These are phyloP conservation scores for Excoecaria agallocha DNA, from an alignment of 345 rosid species.

Conservation along the genomic window DNA sequence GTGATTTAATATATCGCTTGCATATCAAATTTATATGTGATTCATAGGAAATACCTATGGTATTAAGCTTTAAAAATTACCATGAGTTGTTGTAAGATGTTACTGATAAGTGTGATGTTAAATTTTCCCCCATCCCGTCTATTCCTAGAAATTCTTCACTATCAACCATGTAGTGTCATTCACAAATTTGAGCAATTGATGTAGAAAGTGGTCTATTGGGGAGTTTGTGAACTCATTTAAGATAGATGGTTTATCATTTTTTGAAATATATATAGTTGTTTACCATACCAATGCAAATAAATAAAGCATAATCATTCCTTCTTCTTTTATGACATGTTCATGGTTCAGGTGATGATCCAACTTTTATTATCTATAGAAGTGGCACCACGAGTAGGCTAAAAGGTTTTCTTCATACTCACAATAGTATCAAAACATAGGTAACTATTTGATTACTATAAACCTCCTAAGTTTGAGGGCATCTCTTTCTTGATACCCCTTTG, in stretches of 20 bases:
- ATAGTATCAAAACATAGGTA: constrained; percentile 83
- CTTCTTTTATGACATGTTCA: constrained; percentile 18
- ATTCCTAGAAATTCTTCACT: constrained; percentile 39
- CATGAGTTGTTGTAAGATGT: constrained; percentile 58
- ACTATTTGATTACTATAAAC: not conserved
- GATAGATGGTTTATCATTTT: constrained; percentile 14
- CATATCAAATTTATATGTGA: constrained; percentile 16
- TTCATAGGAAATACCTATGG: constrained; percentile 65
- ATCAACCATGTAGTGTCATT: constrained; percentile 28
- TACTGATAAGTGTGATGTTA: constrained; percentile 63
- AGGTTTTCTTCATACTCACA: constrained; percentile 93
- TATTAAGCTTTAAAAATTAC: constrained; percentile 76
- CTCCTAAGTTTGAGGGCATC: not conserved
- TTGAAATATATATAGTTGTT: not conserved
- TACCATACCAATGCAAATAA: not conserved
- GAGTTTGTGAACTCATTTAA: constrained; percentile 27
- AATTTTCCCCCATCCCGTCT: constrained; percentile 64
- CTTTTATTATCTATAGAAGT: constrained; percentile 85
- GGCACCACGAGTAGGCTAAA: constrained; percentile 99
- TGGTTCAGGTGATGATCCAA: constrained; percentile 71
- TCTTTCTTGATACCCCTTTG: constrained; percentile 3
- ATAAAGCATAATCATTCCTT: not conserved
- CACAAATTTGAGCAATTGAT: constrained; percentile 36
- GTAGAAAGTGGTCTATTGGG: constrained; percentile 36
- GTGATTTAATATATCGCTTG: not conserved